Base-by-base conservation (phyloP, 768 basidiomycete species). In the Phallus indusiatus region DNA sequence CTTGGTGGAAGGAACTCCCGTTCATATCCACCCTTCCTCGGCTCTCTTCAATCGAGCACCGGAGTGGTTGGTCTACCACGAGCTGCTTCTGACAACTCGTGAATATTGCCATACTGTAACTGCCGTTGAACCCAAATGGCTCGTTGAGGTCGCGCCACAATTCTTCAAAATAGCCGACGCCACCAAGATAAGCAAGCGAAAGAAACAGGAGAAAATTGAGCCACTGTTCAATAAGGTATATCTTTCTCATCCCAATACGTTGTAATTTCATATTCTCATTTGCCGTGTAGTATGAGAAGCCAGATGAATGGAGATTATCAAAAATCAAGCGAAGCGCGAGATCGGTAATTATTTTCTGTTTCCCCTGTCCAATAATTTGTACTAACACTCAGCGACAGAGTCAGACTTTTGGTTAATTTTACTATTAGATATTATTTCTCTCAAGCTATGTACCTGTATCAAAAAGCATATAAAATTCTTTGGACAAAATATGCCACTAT, bases 141-240 rank as follows among this genome's bases (percentile, higher is more conserved):
- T 98, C 14, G 50, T 51, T 12, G 50, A 51, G 18, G 50, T 51
- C 21, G 96, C 95, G 7, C 95, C 96, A 1, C 93, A 94, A 61
- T 97, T 96, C 80, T 99, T 98, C 86, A 91, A 90, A 72, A 93
- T 99, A 48, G 94, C 95, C 1, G 96, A 98, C 71, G 89, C 84
- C 55, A 94, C 94, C 75, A 97, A 96, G 73, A 95, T 98, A 74
- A 94, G 90, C 68, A 95, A 94, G 72, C 82, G 93, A 64, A 97
- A 96, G 79, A 84, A 81, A 72, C 88, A 93, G 71, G 94, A 95
- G 77, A 96, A 94, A 82, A 96, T 96, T 64, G 92, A 95, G 68
- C 95, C 95, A 8, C 71, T 97, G 69, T 96, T 73, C 76, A 96
- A 98, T 78, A 93, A 95, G 70, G 76, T 76, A 65, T 46, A 69